A percentile compares a stretch with the other conserved stretches of the same genome.
These are phyloP conservation scores for Fusarium sp. DNA, from an alignment of 2,329 filamentous ascomycete species.

Conservation along the genomic window DNA sequence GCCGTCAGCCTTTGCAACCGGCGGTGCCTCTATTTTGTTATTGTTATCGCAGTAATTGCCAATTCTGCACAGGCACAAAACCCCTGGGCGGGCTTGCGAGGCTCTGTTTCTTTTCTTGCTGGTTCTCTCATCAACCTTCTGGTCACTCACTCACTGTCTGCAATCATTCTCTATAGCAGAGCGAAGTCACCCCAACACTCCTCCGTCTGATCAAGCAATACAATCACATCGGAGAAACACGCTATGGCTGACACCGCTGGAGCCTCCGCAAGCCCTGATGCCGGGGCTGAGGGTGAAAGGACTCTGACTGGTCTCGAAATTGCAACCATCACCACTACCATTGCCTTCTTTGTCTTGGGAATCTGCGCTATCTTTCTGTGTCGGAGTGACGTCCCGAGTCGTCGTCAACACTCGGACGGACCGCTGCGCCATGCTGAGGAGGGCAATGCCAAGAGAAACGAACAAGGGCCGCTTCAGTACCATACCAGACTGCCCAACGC, in stretches of 20 bases:
- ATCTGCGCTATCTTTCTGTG: constrained; percentile 44
- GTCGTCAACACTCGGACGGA: constrained; percentile 14
- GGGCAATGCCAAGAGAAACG: constrained; percentile 13
- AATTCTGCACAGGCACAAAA: neutral
- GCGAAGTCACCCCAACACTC: neutral
- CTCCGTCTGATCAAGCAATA: neutral
- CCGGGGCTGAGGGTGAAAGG: neutral
- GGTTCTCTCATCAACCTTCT: neutral
- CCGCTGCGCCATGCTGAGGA: constrained; percentile 29
- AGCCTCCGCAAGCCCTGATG: constrained; percentile 4
- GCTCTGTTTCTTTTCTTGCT: constrained; percentile 1
- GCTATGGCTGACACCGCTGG: constrained; percentile 12
- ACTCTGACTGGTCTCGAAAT: constrained; percentile 48
- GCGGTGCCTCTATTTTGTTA: neutral
- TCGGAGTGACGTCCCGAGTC: constrained; percentile 30
- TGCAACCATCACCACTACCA: constrained; percentile 49
- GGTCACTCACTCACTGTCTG: neutral
- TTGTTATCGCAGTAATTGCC: constrained; percentile 6
- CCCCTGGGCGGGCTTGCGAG: neutral
- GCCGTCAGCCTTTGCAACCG: constrained; percentile 9
- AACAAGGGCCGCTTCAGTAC: constrained; percentile 5
- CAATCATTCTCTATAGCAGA: neutral
- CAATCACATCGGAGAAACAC: neutral
- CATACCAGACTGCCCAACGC: neutral
- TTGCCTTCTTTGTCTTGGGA: constrained; percentile 39